Evolutionary conservation across 129 eudicot species (phyloP), one percentile per base, ranked within the genome.

Genomic region (Helianthus tuberosus): DNA sequence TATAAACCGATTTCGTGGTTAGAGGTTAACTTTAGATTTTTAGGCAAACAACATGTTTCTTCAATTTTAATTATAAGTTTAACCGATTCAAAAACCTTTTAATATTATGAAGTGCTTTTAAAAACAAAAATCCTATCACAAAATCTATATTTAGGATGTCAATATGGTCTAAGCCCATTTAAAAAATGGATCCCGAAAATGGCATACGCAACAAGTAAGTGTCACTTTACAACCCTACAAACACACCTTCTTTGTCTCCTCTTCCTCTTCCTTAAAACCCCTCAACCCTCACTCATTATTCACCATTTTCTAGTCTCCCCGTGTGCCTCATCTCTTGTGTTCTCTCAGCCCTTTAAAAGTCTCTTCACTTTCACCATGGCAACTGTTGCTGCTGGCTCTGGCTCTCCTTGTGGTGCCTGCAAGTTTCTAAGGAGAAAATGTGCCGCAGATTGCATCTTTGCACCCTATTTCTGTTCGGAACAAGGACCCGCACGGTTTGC

Each of bases 371-470:
- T 46, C 60, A 29, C 36, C 35, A 87, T 86, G 94, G 83, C 94
- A 12, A 58, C 81, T 67, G 47, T 46, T 52, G 47, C 58, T 52
- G 51, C 66, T 13, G 97, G 87, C 49, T 69, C 81, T 8, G 91
- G 96, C 8, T 91, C 99, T 0, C 99, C 99, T 50, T 95, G 99
- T 77, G 99, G 99, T 64, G 99, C 99, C 71, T 95, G 99, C 92
- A 95, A 95, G 86, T 95, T 95, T 68, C 79, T 95, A 32, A 77
- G 99, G 72, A 79, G 99, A 63, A 95, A 95, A 65, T 95, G 99
- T 83, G 96, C 99, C 5, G 65, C 89, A 0, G 97, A 91, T 53
- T 95, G 99, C 68, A 68, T 95, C 10, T 95, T 95, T 60, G 99
- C 97, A 4, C 99, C 99, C 0, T 95, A 95, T 59, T 95, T 95